Evolutionary conservation across 805 yeast species (phyloP).

Genomic region (Pichia scutulata): DNA sequence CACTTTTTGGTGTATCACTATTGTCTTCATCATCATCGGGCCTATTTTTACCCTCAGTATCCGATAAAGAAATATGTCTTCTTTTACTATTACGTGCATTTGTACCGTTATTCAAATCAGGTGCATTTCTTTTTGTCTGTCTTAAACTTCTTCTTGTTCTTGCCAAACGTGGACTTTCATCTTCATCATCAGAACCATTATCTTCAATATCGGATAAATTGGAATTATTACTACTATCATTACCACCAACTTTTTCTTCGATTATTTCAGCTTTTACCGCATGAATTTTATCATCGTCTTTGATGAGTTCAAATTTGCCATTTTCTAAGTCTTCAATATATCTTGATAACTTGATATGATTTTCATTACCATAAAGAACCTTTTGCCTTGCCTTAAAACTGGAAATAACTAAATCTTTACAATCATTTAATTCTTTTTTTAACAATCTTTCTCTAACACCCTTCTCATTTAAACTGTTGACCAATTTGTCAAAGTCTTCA

Average conservation of each 20-base stretch:
- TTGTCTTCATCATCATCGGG: neutral
- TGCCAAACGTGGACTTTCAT: conserved; percentile 3
- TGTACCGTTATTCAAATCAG: neutral
- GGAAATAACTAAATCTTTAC: conserved; percentile 43
- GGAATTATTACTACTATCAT: neutral
- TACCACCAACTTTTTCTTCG: conserved; percentile 30
- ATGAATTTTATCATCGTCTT: conserved; percentile 22
- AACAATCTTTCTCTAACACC: conserved; percentile 67
- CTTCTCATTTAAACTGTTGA: conserved; percentile 65
- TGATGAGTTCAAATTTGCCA: conserved; percentile 24
- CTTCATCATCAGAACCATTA: conserved; percentile 7
- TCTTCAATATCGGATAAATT: conserved; percentile 14
- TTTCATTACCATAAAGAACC: conserved; percentile 39
- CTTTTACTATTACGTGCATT: conserved; percentile 13
- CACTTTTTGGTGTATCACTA: neutral
- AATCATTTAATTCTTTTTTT: conserved; percentile 48
- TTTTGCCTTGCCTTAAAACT: conserved; percentile 55
- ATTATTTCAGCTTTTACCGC: conserved; percentile 24
- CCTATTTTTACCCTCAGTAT: conserved; percentile 20
- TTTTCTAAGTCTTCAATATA: conserved; percentile 31
- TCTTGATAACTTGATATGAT: conserved; percentile 34
- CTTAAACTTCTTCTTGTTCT: conserved; percentile 8
- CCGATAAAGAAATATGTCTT: conserved; percentile 10
- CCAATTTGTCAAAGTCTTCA: conserved; percentile 47
- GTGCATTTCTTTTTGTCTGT: neutral